Evolutionary conservation across 129 eudicot genomes (phyloP).

Genomic region (Pulicaria dysenterica): DNA sequence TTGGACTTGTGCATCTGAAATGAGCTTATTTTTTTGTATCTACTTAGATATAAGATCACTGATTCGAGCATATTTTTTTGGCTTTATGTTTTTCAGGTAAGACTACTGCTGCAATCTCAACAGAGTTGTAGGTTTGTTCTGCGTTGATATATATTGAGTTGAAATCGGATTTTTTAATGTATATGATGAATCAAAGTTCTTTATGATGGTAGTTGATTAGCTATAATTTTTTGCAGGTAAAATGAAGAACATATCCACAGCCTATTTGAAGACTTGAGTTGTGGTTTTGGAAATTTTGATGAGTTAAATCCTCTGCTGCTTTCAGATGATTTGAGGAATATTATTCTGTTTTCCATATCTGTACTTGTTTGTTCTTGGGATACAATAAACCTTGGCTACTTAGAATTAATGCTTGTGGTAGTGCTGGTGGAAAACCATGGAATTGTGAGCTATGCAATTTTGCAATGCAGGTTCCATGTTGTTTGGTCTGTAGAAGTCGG

Average conservation of each 20-base stretch:
- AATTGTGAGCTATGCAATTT: too few relatives aligned
- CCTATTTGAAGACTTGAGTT: constrained; percentile 16
- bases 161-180: neutral
- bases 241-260: neutral
- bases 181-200: neutral
- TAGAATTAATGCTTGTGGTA: too few relatives aligned
- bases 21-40: too few relatives aligned
- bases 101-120: constrained; percentile 28
- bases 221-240: neutral
- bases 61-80: neutral
- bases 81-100: constrained; percentile 34
- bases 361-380: neutral
- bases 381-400: too few relatives aligned
- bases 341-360: neutral
- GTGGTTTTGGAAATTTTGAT: constrained; percentile 17
- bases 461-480: too few relatives aligned
- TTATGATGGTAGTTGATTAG: neutral
- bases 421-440: too few relatives aligned
- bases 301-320: constrained; percentile 2
- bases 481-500: too few relatives aligned
- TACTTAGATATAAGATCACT: neutral
- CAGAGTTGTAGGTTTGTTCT: constrained; percentile 34
- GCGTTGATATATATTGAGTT: neutral
- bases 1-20: too few relatives aligned
- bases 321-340: neutral